Evolutionary conservation across 2,329 filamentous ascomycete genomes (phyloP).

Genomic region (Aspergillus fructus): DNA sequence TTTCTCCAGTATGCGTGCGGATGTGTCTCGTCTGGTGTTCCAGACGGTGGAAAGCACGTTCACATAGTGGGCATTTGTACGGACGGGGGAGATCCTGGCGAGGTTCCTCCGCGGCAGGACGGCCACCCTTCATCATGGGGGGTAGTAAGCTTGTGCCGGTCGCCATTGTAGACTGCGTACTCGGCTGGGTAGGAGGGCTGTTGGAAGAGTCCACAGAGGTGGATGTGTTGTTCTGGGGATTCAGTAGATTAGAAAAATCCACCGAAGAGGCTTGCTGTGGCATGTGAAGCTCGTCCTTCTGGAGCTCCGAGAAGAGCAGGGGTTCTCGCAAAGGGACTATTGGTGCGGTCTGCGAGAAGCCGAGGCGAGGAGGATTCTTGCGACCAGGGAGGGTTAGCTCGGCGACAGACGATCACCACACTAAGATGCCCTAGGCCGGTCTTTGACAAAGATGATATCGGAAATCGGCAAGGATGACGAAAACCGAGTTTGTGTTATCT

Average conservation of each 20-base stretch:
- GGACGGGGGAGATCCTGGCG: constrained; percentile 85
- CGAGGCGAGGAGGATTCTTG: constrained; percentile 25
- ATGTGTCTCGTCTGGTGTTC: constrained; percentile 94
- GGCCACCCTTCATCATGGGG: constrained; percentile 43
- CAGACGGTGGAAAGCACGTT: constrained; percentile 96
- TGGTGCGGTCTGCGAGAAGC: constrained; percentile 12
- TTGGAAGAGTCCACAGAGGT: constrained; percentile 24
- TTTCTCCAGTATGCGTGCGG: constrained; percentile 95
- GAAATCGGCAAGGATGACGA: constrained; percentile 16
- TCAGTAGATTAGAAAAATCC: constrained; percentile 74
- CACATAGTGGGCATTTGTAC: constrained; percentile 98
- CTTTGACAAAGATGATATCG: constrained; percentile 13
- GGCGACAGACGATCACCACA: constrained; percentile 28
- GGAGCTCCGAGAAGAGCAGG: constrained; percentile 16
- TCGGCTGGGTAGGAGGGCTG: constrained; percentile 29
- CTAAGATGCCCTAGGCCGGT: constrained; percentile 18
- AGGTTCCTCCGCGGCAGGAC: constrained; percentile 59
- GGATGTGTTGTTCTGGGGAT: constrained; percentile 53
- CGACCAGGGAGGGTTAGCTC: constrained; percentile 25
- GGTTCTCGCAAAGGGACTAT: constrained; percentile 11
- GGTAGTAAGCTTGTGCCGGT: constrained; percentile 47
- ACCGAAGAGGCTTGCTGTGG: constrained; percentile 71
- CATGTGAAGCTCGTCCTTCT: constrained; percentile 58
- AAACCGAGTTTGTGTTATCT: constrained; percentile 2
- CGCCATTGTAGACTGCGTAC: constrained; percentile 39